phyloP scores from a whole-genome alignment of 495 filamentous ascomycete genomes.

The Xylaria bambusicola region DNA sequence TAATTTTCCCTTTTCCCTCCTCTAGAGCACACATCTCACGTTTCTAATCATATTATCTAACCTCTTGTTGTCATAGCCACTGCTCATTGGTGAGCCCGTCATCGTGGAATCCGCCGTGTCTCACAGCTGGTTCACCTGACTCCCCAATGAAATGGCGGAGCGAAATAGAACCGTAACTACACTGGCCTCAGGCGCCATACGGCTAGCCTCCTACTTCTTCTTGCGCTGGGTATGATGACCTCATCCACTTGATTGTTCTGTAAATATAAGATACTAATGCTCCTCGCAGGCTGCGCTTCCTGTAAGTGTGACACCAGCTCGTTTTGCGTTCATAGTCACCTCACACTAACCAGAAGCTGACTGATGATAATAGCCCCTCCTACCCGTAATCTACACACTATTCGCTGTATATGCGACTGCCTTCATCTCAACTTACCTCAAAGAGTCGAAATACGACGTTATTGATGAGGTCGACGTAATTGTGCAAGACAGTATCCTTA shows the following conservation, averaged over 20 bases:
- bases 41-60: too few relatives aligned
- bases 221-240: constrained; percentile 76
- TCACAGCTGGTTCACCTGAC: neutral
- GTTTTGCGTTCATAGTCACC: too few relatives aligned
- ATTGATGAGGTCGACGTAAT: constrained; percentile 64
- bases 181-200: constrained; percentile 57
- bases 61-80: too few relatives aligned
- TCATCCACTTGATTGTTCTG: neutral
- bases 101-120: neutral
- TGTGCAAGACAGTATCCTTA: constrained; percentile 52
- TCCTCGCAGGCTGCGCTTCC: constrained; percentile 26
- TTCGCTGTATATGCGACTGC: constrained; percentile 73
- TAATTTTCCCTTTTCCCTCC: neutral
- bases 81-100: too few relatives aligned
- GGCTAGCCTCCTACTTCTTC: constrained; percentile 69
- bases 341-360: too few relatives aligned
- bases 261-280: constrained; percentile 3
- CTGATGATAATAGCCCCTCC: constrained; percentile 52
- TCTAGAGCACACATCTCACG: too few relatives aligned
- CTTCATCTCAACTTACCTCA: constrained; percentile 60
- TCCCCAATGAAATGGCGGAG: constrained; percentile 3
- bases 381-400: constrained; percentile 66
- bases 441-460: constrained; percentile 60
- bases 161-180: constrained; percentile 31
- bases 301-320: constrained; percentile 33